Conservation (phyloP, 768 basidiomycete species). For the Trametes cubensis region DNA sequence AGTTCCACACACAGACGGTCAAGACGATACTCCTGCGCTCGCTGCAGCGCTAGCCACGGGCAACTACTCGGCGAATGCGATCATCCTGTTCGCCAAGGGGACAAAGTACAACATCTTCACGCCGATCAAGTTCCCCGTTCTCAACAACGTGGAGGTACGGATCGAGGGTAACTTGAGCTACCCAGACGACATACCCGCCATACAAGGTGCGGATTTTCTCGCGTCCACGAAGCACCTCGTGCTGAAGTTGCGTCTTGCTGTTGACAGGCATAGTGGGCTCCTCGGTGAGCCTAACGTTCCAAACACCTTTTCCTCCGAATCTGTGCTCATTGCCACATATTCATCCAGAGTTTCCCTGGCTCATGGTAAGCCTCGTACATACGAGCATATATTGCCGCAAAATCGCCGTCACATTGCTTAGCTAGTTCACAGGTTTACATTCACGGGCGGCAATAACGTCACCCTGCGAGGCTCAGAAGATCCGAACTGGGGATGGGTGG, state of each 20-base stretch:
- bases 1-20: conserved; percentile 50
- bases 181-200: conserved; percentile 50
- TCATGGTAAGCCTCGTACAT: conserved; percentile 41
- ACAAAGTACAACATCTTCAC: conserved; percentile 64
- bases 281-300: conserved; percentile 38
- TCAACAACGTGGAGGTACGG: conserved; percentile 59
- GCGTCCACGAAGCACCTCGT: too few relatives aligned
- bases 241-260: not conserved
- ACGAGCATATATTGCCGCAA: too few relatives aligned
- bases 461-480: conserved; percentile 58
- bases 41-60: conserved; percentile 43
- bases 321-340: not conserved
- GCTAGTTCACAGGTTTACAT: conserved; percentile 47
- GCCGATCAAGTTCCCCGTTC: conserved; percentile 54
- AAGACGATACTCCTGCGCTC: conserved; percentile 56
- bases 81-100: conserved; percentile 59
- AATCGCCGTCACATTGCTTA: not conserved
- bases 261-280: conserved; percentile 38
- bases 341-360: not conserved
- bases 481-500: conserved; percentile 66
- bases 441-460: conserved; percentile 58
- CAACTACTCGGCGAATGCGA: conserved; percentile 40
- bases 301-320: too few relatives aligned
- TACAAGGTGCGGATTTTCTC: conserved; percentile 44
- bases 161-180: conserved; percentile 63